Base-by-base conservation (phyloP, 1,284 basidiomycete species). In the Neonothopanus nambi region DNA sequence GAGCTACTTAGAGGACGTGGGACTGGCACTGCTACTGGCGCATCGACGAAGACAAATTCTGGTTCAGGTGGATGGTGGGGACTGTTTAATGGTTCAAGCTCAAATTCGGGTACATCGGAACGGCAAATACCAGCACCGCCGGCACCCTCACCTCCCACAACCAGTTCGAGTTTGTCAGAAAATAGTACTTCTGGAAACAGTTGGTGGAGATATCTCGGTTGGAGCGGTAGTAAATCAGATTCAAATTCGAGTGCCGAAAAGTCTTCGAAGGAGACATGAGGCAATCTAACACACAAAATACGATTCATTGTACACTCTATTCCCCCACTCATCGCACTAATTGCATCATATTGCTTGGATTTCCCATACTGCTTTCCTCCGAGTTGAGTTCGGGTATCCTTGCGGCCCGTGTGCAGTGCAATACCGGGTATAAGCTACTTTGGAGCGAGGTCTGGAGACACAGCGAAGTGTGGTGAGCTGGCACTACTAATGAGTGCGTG, bases 1-100 rank as follows among this genome's bases (percentile, higher is more conserved):
- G 65, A 60, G 60, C 67, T 61, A 59, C 56, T 62, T 45, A 54
- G n/a, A 44, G 52, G 30, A 33, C 18, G 13, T 5, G n/a, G 6
- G n/a, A 37, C 23, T 17, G 24, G 11, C 17, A 30, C 11, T 5
- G n/a, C 11, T 23, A 37, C 23, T 17, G 24, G 11, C 17, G 30
- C 28, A 23, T 13, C 33, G 21, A 5, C 21, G 9, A 20, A 5
- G 15, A 17, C 49, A 3, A 3, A 24, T 6, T 36, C 41, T 2
- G 12, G 35, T 24, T 46, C 51, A 23, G 26, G 51, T 17, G 24
- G 44, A 37, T 38, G 4, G 18, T 43, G 1, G 28, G 50, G 33
- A 37, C 45, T 41, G 21, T 33, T 6, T 30, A 36, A 8, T 50
- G 38, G 48, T 20, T 20, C 8, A 44, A 36, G n/a, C n/a, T n/a